Conservation (phyloP, 805 yeast genomes). For the Kregervanrija fluxuum region DNA sequence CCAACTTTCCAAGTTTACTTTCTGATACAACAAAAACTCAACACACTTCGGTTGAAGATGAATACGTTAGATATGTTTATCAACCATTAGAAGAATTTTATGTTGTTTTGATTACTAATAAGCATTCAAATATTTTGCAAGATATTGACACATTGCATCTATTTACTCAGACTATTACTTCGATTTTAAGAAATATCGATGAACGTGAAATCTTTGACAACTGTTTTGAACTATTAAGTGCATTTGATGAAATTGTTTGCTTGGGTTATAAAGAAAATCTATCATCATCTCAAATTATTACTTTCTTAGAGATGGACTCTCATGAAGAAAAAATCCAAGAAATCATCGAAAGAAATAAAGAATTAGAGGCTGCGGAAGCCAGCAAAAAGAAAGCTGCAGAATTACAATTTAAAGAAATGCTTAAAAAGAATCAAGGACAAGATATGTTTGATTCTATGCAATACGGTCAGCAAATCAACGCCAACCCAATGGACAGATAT, state of each 20-base stretch:
- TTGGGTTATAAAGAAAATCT: conserved; percentile 88
- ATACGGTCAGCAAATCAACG: neutral
- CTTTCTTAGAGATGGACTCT: conserved; percentile 93
- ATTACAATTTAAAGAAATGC: conserved; percentile 72
- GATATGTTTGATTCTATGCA: conserved; percentile 3
- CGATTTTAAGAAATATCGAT: conserved; percentile 62
- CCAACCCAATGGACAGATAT: conserved; percentile 2
- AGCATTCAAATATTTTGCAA: conserved; percentile 85
- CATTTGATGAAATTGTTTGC: conserved; percentile 89
- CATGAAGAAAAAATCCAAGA: conserved; percentile 99
- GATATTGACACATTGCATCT: conserved; percentile 89
- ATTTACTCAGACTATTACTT: conserved; percentile 74
- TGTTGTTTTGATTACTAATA: conserved; percentile 84
- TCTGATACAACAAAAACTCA: conserved; percentile 61
- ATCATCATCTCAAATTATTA: conserved; percentile 71
- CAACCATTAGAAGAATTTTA: conserved; percentile 94
- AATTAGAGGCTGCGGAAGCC: conserved; percentile 93
- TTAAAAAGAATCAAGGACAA: conserved; percentile 45
- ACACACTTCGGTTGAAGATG: conserved; percentile 93
- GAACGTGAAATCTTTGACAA: conserved; percentile 76
- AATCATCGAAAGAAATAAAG: conserved; percentile 94
- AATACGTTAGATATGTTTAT: conserved; percentile 84
- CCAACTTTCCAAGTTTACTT: conserved; percentile 77
- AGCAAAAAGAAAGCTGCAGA: conserved; percentile 93
- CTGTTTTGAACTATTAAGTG: conserved; percentile 83